These are phyloP conservation scores for Lolium rigidum DNA, from an alignment of 176 grass and related monocot species.

Conservation along the genomic window DNA sequence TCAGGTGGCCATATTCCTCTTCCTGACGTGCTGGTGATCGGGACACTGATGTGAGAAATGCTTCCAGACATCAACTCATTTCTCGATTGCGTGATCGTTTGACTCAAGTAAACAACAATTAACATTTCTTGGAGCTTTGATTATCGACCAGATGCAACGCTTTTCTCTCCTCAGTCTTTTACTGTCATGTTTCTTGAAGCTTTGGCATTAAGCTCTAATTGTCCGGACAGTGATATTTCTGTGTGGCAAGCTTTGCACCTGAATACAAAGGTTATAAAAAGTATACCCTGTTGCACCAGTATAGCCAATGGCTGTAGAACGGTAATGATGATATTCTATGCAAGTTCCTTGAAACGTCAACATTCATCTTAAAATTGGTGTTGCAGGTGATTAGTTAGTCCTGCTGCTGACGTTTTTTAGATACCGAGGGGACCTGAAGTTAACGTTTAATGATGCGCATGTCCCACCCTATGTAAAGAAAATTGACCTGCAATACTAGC, in stretches of 20 bases:
- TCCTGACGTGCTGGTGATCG: no score
- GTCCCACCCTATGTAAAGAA: not conserved
- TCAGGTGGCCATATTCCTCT: no score
- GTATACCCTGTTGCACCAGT: no score
- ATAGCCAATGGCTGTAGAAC: not conserved
- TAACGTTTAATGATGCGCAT: not conserved
- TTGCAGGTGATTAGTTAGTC: not conserved
- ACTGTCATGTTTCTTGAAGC: not conserved
- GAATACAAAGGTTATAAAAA: no score
- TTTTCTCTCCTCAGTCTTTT: not conserved
- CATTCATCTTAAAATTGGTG: no score
- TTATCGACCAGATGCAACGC: not conserved
- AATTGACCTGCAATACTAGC: not conserved
- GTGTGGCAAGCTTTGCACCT: not conserved
- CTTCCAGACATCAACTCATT: slow-evolving; percentile 20
- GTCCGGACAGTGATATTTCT: not conserved
- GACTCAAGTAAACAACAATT: not conserved
- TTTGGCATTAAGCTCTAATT: slow-evolving; percentile 1
- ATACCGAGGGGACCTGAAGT: not conserved
- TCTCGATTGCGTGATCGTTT: slow-evolving; percentile 2
- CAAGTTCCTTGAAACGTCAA: not conserved
- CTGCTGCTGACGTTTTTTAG: not conserved
- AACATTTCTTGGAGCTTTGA: not conserved
- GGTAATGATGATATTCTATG: not conserved
- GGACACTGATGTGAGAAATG: slow-evolving; percentile 20